Evolutionary conservation across 106 monocot genomes (phyloP).

Genomic region (Alisma plantagoaquatica): DNA sequence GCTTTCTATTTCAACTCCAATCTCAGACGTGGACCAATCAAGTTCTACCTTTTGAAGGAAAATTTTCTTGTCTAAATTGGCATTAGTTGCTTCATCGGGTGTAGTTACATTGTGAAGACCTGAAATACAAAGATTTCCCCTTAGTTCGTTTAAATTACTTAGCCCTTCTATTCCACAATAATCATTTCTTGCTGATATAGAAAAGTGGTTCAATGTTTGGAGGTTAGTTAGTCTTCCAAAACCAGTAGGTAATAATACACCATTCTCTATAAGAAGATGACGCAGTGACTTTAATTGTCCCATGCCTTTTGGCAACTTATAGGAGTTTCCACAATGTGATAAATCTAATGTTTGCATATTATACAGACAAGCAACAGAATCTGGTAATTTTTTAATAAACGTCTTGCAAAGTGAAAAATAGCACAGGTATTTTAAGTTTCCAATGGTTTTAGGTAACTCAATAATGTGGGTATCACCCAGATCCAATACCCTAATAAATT

Average conservation of each 20-base stretch:
- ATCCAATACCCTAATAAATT: background rate
- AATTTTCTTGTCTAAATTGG: too few relatives aligned
- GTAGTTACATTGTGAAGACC: too few relatives aligned
- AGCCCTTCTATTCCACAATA: too few relatives aligned
- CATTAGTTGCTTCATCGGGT: too few relatives aligned
- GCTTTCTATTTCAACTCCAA: too few relatives aligned
- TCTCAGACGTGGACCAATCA: too few relatives aligned
- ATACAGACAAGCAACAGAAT: background rate
- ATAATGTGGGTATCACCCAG: background rate
- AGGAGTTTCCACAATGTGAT: background rate
- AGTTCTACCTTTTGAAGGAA: too few relatives aligned
- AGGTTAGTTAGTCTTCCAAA: background rate
- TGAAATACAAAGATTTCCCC: too few relatives aligned
- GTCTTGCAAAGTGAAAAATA: background rate
- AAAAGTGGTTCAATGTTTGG: background rate
- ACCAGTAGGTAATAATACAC: background rate
- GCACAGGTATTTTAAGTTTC: background rate
- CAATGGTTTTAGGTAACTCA: constrained; percentile 4
- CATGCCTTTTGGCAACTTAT: background rate
- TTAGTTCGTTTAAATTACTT: too few relatives aligned
- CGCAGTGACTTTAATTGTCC: background rate
- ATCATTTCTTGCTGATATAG: too few relatives aligned
- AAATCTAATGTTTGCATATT: background rate
- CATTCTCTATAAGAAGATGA: background rate
- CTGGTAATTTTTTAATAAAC: background rate